These are phyloP conservation scores for Climacium dendroides DNA, from an alignment of 225 moss, liverwort and hornwort species.

Conservation along the genomic window DNA sequence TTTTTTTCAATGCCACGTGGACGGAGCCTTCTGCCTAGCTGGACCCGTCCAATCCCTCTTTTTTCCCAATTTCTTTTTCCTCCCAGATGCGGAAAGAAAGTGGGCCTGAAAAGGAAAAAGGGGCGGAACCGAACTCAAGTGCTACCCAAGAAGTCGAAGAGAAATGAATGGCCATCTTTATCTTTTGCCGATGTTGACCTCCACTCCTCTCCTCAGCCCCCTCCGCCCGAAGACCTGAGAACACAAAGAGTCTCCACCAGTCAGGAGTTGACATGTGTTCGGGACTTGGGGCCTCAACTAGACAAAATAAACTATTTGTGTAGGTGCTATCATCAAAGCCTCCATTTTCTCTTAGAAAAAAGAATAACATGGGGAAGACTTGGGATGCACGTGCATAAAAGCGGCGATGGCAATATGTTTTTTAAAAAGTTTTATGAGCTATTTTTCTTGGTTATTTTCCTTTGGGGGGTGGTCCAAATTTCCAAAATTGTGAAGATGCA, in stretches of 20 bases:
- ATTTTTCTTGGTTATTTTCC: background rate
- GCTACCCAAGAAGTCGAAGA: background rate
- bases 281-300: rapidly evolving
- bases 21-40: background rate
- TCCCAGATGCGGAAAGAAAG: background rate
- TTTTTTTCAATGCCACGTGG: background rate
- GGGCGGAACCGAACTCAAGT: background rate
- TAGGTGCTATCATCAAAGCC: background rate
- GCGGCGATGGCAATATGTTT: rapidly evolving
- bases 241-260: background rate
- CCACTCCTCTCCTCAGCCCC: background rate
- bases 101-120: background rate
- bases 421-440: background rate
- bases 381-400: rapidly evolving
- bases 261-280: background rate
- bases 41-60: background rate
- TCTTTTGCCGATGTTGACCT: background rate
- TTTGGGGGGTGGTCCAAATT: background rate
- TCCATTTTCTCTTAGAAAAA: background rate
- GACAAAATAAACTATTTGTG: no score
- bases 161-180: background rate
- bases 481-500: background rate
- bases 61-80: background rate
- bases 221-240: background rate
- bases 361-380: background rate